Conservation (phyloP, 139 green algal genomes). For the Micractinium sp. region DNA sequence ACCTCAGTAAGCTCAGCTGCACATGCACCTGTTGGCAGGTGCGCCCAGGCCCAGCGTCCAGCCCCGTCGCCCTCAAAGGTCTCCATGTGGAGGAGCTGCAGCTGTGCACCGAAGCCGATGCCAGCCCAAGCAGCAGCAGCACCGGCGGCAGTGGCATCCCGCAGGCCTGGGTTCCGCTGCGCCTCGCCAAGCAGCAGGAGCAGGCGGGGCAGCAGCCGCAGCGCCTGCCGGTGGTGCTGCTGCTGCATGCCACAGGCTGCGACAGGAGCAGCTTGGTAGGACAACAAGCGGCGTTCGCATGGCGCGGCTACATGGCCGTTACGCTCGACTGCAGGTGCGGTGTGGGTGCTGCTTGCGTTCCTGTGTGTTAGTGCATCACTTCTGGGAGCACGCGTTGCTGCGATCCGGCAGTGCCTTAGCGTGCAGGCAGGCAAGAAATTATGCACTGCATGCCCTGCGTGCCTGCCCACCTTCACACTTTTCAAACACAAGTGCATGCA, state of each 20-base stretch:
- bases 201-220: background rate
- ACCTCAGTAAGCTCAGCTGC: too few relatives aligned
- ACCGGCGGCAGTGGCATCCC: background rate
- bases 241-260: constrained; percentile 59
- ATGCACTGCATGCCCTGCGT: background rate
- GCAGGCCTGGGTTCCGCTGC: constrained; percentile 67
- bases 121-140: background rate
- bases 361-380: background rate
- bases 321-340: constrained; percentile 58
- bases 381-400: background rate
- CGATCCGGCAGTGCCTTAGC: too few relatives aligned
- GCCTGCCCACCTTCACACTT: too few relatives aligned
- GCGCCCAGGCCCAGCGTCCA: background rate
- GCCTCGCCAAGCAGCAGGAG: constrained; percentile 37
- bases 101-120: constrained; percentile 8
- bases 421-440: too few relatives aligned
- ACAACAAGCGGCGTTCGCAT: constrained; percentile 51
- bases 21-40: background rate
- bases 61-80: background rate
- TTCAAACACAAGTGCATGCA: too few relatives aligned
- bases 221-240: constrained; percentile 43
- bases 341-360: background rate
- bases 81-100: constrained; percentile 43
- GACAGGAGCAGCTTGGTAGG: constrained; percentile 47
- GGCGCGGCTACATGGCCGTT: constrained; percentile 60